Evolutionary conservation across 1,139 yeast species (phyloP).

Genomic region (Candida tunisiensis): DNA sequence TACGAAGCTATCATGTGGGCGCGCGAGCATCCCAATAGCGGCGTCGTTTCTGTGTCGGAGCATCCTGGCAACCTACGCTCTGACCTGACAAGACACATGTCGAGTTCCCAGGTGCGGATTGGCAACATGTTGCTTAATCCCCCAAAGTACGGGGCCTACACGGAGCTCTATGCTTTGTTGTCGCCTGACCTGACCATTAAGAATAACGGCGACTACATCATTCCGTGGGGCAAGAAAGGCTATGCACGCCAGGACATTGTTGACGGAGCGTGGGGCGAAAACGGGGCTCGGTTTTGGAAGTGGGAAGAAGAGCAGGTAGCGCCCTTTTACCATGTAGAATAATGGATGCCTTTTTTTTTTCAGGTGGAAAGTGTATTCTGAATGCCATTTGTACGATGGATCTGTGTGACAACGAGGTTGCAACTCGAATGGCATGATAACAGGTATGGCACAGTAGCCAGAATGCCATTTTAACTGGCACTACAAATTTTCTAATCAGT

Average conservation of each 20-base stretch:
- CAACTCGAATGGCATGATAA: too few relatives aligned
- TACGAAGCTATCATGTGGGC: constrained; percentile 29
- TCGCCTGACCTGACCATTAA: constrained; percentile 19
- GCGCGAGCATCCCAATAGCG: constrained; percentile 12
- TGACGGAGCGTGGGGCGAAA: constrained; percentile 7
- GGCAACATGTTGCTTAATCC: constrained; percentile 5
- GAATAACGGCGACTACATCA: constrained; percentile 19
- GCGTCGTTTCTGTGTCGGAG: constrained; percentile 23
- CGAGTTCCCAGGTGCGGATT: constrained; percentile 4
- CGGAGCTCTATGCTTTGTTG: constrained; percentile 25
- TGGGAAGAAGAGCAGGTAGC: constrained; percentile 5
- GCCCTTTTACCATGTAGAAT: too few relatives aligned
- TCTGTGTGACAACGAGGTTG: too few relatives aligned
- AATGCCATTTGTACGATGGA: too few relatives aligned
- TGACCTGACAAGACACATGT: constrained; percentile 20
- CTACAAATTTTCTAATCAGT: too few relatives aligned
- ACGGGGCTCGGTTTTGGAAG: constrained; percentile 7
- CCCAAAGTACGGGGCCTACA: constrained; percentile 23
- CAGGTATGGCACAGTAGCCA: too few relatives aligned
- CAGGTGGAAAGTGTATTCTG: too few relatives aligned
- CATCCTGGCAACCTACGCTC: constrained; percentile 32
- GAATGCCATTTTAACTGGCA: too few relatives aligned
- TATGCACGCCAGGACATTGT: constrained; percentile 9
- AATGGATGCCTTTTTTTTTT: too few relatives aligned
- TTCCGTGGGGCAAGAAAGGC: constrained; percentile 12